Percentiles rank a stretch among this genome's conserved stretches.
phyloP scores from a whole-genome alignment of 805 yeast species.

The Candida coquimbonensis region DNA sequence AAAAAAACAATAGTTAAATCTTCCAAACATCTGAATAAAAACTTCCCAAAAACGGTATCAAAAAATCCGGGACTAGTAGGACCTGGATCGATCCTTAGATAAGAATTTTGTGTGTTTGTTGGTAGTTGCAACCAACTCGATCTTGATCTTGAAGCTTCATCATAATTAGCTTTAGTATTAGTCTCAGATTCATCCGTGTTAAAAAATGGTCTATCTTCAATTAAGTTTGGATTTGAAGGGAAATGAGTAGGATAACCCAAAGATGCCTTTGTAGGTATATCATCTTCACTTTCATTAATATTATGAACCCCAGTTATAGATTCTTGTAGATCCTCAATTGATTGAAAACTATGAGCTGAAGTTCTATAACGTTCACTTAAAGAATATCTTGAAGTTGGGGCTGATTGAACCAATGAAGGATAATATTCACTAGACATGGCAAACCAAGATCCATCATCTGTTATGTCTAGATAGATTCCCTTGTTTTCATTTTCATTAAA shows the following conservation, averaged over 20 bases:
- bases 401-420: constrained; percentile 76
- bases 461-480: constrained; percentile 62
- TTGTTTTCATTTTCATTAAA: constrained; percentile 18
- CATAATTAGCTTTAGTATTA: neutral
- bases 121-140: constrained; percentile 15
- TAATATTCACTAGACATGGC: constrained; percentile 74
- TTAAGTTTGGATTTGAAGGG: constrained; percentile 2
- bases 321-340: constrained; percentile 8
- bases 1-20: constrained; percentile 32
- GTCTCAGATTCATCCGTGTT: neutral
- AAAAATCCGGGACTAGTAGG: constrained; percentile 15
- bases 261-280: constrained; percentile 8
- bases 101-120: constrained; percentile 8
- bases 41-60: constrained; percentile 22
- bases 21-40: constrained; percentile 31
- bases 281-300: constrained; percentile 8
- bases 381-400: constrained; percentile 63
- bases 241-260: constrained; percentile 15
- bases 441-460: constrained; percentile 67
- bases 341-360: constrained; percentile 31
- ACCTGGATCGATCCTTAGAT: constrained; percentile 22
- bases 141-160: constrained; percentile 13
- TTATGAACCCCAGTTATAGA: constrained; percentile 48
- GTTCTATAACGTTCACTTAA: constrained; percentile 37
- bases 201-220: constrained; percentile 7